Conservation (phyloP, 1,139 yeast species). For the Lipomyces yarrowii region DNA sequence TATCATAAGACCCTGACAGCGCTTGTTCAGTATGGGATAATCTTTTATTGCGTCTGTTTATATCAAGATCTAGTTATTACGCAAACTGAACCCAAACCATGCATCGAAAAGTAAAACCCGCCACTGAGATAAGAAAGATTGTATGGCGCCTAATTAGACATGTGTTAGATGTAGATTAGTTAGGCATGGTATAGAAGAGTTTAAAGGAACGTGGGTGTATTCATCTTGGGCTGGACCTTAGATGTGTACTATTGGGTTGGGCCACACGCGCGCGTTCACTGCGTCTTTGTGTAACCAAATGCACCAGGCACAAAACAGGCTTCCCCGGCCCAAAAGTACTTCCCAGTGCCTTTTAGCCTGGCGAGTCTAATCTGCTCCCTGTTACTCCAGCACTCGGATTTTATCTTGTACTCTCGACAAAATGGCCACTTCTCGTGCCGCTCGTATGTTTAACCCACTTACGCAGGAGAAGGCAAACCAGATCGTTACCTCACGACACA, state of each 20-base stretch:
- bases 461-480: background rate
- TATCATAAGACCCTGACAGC: too few relatives aligned
- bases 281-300: background rate
- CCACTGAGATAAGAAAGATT: background rate
- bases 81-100: background rate
- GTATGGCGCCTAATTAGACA: background rate
- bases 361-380: background rate
- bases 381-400: slow-evolving; percentile 1
- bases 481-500: background rate
- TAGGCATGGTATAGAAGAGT: background rate
- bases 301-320: background rate
- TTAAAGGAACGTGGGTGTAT: background rate
- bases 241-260: background rate
- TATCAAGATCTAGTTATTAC: too few relatives aligned
- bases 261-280: background rate
- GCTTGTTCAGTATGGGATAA: too few relatives aligned
- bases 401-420: background rate
- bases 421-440: background rate
- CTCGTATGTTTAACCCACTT: background rate
- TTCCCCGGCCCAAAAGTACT: background rate
- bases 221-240: background rate
- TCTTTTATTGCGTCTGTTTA: too few relatives aligned
- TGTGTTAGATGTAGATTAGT: background rate
- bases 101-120: background rate
- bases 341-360: background rate